Percentiles rank a stretch among this genome's conserved stretches.
Conservation (phyloP, 179 eudicot species). For the Actinidia chinensis region DNA sequence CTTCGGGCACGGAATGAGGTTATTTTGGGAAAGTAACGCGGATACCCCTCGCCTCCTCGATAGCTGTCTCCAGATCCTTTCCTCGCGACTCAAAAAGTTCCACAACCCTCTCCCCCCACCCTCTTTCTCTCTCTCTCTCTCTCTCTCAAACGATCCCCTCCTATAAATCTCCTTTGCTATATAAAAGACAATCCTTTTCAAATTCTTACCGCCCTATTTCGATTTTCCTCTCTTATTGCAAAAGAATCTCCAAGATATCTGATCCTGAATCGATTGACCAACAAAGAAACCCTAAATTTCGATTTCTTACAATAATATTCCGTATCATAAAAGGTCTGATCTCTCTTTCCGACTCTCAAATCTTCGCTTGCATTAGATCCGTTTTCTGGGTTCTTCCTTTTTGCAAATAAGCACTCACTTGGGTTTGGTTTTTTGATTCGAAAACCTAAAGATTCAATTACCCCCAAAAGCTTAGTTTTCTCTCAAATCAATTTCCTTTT, state of each 20-base stretch:
- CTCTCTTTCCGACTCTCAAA: not conserved
- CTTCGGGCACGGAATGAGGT: not conserved
- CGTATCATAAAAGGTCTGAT: constrained; percentile 7
- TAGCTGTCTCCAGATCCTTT: too few relatives aligned
- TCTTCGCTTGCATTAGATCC: not conserved
- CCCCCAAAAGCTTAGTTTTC: not conserved
- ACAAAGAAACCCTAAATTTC: constrained; percentile 1
- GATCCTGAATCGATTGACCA: not conserved
- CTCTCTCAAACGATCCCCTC: constrained; percentile 2
- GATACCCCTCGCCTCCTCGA: not conserved
- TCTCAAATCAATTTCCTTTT: not conserved
- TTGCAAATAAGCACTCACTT: not conserved
- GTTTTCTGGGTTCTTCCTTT: not conserved
- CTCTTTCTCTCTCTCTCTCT: constrained; percentile 12
- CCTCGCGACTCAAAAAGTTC: not conserved
- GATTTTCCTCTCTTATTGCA: not conserved
- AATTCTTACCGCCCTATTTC: constrained; percentile 22
- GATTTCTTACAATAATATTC: not conserved
- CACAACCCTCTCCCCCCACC: too few relatives aligned
- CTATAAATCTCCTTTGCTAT: constrained; percentile 11
- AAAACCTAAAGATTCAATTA: not conserved
- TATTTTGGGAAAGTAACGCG: not conserved
- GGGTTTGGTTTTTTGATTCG: not conserved
- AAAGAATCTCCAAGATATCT: not conserved
- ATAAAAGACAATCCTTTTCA: constrained; percentile 29